These are phyloP conservation scores for Yamadazyma paraphyllophila DNA, from an alignment of 805 yeast genomes.

Conservation along the genomic window DNA sequence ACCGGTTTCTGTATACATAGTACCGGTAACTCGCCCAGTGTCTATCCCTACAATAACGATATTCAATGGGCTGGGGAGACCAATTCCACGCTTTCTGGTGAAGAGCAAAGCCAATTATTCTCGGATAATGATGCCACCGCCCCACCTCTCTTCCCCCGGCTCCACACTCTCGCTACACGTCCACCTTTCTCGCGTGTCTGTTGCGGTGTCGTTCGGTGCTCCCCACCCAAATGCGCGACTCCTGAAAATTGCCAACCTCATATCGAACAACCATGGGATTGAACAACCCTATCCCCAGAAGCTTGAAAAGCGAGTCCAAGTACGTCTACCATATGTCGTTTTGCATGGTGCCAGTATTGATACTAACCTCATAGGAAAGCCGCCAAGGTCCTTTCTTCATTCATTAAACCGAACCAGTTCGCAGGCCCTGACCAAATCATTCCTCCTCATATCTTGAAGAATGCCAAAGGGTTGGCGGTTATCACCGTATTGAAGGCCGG, in stretches of 20 bases:
- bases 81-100: too few species aligned
- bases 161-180: neutral
- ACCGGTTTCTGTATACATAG: too few species aligned
- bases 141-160: too few species aligned
- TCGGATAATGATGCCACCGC: too few species aligned
- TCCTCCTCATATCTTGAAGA: conserved; percentile 81
- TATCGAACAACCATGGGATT: conserved; percentile 41
- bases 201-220: too few species aligned
- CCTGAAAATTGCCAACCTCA: conserved; percentile 4
- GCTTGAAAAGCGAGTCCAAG: conserved; percentile 82
- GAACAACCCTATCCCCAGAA: conserved; percentile 93
- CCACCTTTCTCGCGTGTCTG: neutral
- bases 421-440: conserved; percentile 85
- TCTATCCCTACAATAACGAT: too few species aligned
- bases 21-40: too few species aligned
- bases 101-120: too few species aligned
- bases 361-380: conserved; percentile 60
- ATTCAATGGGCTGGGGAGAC: too few species aligned
- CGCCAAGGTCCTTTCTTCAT: conserved; percentile 84
- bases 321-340: conserved; percentile 53
- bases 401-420: conserved; percentile 91
- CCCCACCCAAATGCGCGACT: neutral
- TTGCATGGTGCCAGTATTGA: too few species aligned
- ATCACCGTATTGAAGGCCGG: conserved; percentile 97
- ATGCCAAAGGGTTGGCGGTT: conserved; percentile 90